Percentiles rank a stretch among this genome's conserved stretches.
Evolutionary conservation across 371 early-diverging fungal species (phyloP).

Genomic region (Nosema muscidifuracis): DNA sequence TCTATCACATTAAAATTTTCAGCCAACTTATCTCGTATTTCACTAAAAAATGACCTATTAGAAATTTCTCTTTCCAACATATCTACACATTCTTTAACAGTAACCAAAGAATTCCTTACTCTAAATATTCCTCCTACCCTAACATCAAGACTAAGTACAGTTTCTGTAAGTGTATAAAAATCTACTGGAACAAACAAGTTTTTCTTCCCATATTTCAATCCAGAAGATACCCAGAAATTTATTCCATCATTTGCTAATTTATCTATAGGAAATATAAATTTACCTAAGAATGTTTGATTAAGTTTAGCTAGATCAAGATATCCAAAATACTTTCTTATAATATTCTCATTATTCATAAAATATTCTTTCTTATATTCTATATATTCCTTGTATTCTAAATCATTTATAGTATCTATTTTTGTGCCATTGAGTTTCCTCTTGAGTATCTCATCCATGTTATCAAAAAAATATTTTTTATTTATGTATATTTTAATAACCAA

Average conservation of each 20-base stretch:
- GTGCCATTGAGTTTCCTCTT: background rate
- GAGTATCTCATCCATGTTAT: background rate
- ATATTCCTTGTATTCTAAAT: constrained; percentile 18
- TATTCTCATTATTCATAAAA: background rate
- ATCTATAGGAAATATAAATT: background rate
- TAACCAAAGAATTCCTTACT: constrained; percentile 23
- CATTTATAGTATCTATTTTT: constrained; percentile 29
- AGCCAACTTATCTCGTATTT: constrained; percentile 27
- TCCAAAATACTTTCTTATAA: constrained; percentile 19
- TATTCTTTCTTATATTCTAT: constrained; percentile 3
- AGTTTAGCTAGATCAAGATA: constrained; percentile 1
- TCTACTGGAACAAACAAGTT: constrained; percentile 36
- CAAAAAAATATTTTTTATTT: background rate
- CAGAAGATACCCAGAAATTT: background rate
- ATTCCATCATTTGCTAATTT: background rate
- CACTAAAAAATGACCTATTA: constrained; percentile 3
- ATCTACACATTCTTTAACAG: constrained; percentile 23
- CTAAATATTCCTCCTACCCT: constrained; percentile 51
- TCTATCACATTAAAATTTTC: constrained; percentile 49
- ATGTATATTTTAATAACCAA: too few relatives aligned
- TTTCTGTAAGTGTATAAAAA: constrained; percentile 39
- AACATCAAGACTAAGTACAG: constrained; percentile 35
- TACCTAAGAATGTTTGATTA: constrained; percentile 14
- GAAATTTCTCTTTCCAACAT: constrained; percentile 18
- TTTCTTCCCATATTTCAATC: constrained; percentile 28